These are phyloP conservation scores for Pleurotus djamor DNA, from an alignment of 768 basidiomycete species.

Conservation along the genomic window DNA sequence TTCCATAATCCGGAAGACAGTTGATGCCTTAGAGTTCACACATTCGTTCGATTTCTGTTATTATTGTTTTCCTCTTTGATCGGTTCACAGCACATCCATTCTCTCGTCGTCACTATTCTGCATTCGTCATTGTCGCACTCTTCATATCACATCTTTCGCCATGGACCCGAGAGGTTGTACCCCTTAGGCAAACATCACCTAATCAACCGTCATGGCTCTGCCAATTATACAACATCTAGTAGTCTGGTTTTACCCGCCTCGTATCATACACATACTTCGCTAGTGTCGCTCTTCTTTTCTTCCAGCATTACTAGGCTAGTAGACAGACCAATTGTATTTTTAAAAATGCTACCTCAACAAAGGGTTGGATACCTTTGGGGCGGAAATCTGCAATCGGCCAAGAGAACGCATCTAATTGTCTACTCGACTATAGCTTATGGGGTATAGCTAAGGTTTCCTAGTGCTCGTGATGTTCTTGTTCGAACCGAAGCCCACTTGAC, in stretches of 20 bases:
- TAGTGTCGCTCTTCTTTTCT: constrained; percentile 39
- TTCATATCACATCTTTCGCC: constrained; percentile 21
- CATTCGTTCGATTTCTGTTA: constrained; percentile 21
- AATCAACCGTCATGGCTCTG: constrained; percentile 32
- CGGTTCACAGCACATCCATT: constrained; percentile 14
- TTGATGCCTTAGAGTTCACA: constrained; percentile 25
- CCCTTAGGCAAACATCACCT: constrained; percentile 29
- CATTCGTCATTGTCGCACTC: constrained; percentile 3
- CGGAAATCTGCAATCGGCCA: too few relatives aligned
- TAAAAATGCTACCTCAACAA: constrained; percentile 19
- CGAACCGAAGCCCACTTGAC: constrained; percentile 49
- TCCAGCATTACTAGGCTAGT: constrained; percentile 47
- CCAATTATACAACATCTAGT: constrained; percentile 15
- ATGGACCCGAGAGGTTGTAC: constrained; percentile 43
- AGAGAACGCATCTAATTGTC: too few relatives aligned
- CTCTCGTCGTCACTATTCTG: constrained; percentile 17
- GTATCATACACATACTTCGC: constrained; percentile 38
- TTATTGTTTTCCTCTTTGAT: constrained; percentile 10
- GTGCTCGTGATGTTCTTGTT: constrained; percentile 80
- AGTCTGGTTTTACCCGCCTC: constrained; percentile 12
- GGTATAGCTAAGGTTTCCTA: constrained; percentile 9
- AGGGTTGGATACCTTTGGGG: too few relatives aligned
- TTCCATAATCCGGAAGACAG: constrained; percentile 51
- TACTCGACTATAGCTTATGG: neutral
- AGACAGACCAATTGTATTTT: constrained; percentile 56